phyloP scores from a whole-genome alignment of 176 grass and related monocot species.

The Triticum monococcum region DNA sequence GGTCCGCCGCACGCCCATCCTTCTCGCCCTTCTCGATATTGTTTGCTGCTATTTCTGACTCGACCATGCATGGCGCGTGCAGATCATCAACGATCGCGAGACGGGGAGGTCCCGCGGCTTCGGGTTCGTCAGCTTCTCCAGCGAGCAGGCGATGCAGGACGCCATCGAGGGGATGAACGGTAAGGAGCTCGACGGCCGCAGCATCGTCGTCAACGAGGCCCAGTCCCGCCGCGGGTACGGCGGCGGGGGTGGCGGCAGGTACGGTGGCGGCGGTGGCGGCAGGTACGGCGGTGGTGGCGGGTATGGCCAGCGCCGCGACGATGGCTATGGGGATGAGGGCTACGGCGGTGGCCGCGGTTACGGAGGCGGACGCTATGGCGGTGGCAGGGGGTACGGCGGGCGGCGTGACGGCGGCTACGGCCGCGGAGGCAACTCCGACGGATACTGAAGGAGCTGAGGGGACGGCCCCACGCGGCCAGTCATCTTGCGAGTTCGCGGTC shows the following conservation, averaged over 20 bases:
- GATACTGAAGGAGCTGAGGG: conserved; percentile 37
- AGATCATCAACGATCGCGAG: background rate
- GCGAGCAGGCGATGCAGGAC: background rate
- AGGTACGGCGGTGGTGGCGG: background rate
- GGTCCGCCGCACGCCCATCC: conserved; percentile 14
- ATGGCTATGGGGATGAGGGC: background rate
- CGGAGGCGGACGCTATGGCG: no score
- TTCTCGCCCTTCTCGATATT: background rate
- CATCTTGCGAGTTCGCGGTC: conserved; percentile 3
- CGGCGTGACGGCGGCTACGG: conserved; percentile 3
- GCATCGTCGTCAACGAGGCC: background rate
- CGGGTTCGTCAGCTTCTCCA: background rate
- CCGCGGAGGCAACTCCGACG: conserved; percentile 23
- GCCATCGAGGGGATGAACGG: background rate
- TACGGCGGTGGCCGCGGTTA: background rate
- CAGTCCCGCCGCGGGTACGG: background rate
- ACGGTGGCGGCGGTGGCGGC: background rate
- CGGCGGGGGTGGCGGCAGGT: background rate
- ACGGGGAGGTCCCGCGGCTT: background rate
- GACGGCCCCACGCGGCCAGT: conserved; percentile 25
- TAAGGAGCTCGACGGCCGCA: background rate
- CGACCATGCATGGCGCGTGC: background rate
- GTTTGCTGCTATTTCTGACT: background rate
- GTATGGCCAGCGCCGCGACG: background rate
- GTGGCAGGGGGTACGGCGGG: background rate